These are phyloP conservation scores for Mycocentrospora acerina DNA, from an alignment of 2,329 filamentous ascomycete species.

Conservation along the genomic window DNA sequence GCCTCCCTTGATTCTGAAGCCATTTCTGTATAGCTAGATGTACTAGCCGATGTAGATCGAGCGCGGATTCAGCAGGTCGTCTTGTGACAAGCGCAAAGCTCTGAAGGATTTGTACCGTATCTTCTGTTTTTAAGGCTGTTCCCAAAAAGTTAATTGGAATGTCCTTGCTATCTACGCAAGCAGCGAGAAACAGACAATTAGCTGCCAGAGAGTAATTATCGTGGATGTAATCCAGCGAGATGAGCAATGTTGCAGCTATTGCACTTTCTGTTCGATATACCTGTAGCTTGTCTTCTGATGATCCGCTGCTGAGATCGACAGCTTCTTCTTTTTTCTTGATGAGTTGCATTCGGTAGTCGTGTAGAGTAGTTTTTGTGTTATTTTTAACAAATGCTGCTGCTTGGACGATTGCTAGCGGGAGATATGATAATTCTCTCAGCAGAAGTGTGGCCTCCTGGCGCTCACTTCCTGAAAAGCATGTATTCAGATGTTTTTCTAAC, in stretches of 20 bases:
- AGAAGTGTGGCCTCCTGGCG: conserved; percentile 13
- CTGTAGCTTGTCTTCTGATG: conserved; percentile 38
- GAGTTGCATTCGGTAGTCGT: conserved; percentile 14
- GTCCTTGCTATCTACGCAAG: conserved; percentile 35
- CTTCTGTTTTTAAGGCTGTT: conserved; percentile 7
- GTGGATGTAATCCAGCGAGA: conserved; percentile 43
- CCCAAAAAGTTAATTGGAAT: conserved; percentile 19
- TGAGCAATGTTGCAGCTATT: conserved; percentile 43
- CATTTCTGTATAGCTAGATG: conserved; percentile 9
- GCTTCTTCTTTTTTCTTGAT: conserved; percentile 27
- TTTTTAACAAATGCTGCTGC: conserved; percentile 21
- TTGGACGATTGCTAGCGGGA: conserved; percentile 21
- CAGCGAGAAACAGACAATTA: conserved; percentile 43
- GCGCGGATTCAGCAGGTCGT: conserved; percentile 10
- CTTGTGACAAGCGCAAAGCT: conserved; percentile 15
- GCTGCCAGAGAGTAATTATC: conserved; percentile 33
- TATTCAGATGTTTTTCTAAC: conserved; percentile 15
- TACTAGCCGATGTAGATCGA: conserved; percentile 16
- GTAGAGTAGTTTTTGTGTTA: conserved; percentile 6
- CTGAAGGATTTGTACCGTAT: conserved; percentile 14
- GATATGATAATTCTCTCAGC: conserved; percentile 19
- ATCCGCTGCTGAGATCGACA: conserved; percentile 34
- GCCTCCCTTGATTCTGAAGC: conserved; percentile 7
- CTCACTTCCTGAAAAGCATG: conserved; percentile 5
- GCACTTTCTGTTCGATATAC: conserved; percentile 36